phyloP scores from a whole-genome alignment of 2,329 filamentous ascomycete genomes.

The Cladosporium velox region DNA sequence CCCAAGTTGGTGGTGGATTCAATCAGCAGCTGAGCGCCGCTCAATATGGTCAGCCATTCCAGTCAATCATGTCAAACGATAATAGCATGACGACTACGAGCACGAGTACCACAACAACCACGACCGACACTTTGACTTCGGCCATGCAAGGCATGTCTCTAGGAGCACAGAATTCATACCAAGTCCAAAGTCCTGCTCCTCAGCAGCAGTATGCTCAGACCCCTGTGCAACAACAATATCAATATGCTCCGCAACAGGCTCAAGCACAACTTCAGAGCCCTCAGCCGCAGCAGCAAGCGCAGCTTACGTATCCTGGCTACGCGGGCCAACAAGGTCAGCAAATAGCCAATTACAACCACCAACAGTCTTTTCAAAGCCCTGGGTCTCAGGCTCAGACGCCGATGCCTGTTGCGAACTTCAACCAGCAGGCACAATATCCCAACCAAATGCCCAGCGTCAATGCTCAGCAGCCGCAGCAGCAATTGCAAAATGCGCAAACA shows the following conservation, averaged over 20 bases:
- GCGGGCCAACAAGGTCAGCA: not conserved
- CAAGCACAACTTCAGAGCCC: not conserved
- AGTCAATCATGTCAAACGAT: not conserved
- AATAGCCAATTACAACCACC: not conserved
- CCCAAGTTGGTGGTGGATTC: not conserved
- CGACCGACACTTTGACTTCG: not conserved
- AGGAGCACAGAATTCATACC: not conserved
- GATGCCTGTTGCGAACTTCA: not conserved
- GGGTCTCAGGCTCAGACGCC: not conserved
- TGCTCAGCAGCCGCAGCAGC: not conserved
- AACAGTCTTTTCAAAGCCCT: not conserved
- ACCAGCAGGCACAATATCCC: not conserved
- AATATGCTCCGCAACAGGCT: not conserved
- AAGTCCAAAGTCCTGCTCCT: not conserved
- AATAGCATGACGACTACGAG: not conserved
- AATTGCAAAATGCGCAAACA: not conserved
- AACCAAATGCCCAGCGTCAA: not conserved
- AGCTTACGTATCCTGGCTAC: not conserved
- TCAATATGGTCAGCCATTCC: not conserved
- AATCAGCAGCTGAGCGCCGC: not conserved
- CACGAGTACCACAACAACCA: not conserved
- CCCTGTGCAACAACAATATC: not conserved
- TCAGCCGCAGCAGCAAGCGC: conserved; percentile 1
- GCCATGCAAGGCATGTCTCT: not conserved
- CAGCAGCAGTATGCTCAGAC: not conserved